These are phyloP conservation scores for Amauroascus niger DNA, from an alignment of 2,329 filamentous ascomycete species.

Conservation along the genomic window DNA sequence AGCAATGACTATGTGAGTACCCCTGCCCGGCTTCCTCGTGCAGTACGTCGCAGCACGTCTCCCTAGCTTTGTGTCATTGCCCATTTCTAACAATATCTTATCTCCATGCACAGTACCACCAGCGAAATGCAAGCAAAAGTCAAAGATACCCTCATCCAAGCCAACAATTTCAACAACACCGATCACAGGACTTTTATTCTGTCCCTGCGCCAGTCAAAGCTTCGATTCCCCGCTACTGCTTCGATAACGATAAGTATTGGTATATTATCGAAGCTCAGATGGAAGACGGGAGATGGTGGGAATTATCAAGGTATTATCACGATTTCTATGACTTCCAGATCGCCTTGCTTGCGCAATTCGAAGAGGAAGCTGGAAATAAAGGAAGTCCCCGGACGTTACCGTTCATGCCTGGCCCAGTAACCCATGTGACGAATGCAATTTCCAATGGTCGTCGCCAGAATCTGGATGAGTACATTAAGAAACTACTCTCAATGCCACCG, in stretches of 20 bases:
- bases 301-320: slow-evolving; percentile 88
- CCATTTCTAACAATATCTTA: slow-evolving; percentile 6
- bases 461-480: slow-evolving; percentile 90
- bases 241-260: slow-evolving; percentile 97
- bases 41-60: too few relatives aligned
- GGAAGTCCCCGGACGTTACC: slow-evolving; percentile 73
- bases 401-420: slow-evolving; percentile 96
- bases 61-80: too few relatives aligned
- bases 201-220: slow-evolving; percentile 70
- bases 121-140: slow-evolving; percentile 33
- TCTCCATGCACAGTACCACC: slow-evolving; percentile 26
- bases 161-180: slow-evolving; percentile 37
- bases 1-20: slow-evolving; percentile 43
- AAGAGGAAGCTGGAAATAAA: slow-evolving; percentile 81
- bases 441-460: slow-evolving; percentile 88
- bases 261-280: slow-evolving; percentile 89
- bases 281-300: slow-evolving; percentile 86
- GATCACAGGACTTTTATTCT: slow-evolving; percentile 39
- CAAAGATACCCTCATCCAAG: slow-evolving; percentile 26
- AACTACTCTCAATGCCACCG: slow-evolving; percentile 67
- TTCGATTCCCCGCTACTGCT: slow-evolving; percentile 84
- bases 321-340: slow-evolving; percentile 99
- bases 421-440: slow-evolving; percentile 95
- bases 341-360: slow-evolving; percentile 80
- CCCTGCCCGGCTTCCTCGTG: too few relatives aligned